Evolutionary conservation across 371 early-diverging fungal genomes (phyloP).

Genomic region (Mucor piriformis): DNA sequence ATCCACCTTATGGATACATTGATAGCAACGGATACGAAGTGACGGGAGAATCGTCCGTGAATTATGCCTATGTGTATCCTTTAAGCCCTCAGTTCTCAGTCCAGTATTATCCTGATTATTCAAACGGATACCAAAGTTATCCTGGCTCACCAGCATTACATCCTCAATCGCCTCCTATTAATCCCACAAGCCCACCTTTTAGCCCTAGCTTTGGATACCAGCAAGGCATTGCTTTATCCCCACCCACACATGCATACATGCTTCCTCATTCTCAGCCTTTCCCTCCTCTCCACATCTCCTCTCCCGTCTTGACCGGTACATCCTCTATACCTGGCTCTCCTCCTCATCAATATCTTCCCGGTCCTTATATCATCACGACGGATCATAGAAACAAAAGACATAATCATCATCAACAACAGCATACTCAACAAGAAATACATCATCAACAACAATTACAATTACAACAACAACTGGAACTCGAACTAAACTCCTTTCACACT

Average conservation of each 20-base stretch:
- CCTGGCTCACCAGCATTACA: conserved; percentile 47
- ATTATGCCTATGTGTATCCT: conserved; percentile 41
- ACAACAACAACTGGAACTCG: conserved; percentile 15
- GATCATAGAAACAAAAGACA: conserved; percentile 20
- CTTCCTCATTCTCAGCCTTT: conserved; percentile 47
- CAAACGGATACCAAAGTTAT: conserved; percentile 48
- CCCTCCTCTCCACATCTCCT: conserved; percentile 51
- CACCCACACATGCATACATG: conserved; percentile 42
- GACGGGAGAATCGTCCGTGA: conserved; percentile 15
- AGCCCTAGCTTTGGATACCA: conserved; percentile 43
- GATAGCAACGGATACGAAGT: conserved; percentile 24
- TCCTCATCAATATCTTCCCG: conserved; percentile 36
- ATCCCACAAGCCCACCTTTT: conserved; percentile 41
- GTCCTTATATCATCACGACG: conserved; percentile 28
- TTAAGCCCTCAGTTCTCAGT: conserved; percentile 52
- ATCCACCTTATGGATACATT: conserved; percentile 45
- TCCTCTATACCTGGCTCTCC: conserved; percentile 43
- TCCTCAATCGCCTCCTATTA: conserved; percentile 41
- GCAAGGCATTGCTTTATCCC: conserved; percentile 39
- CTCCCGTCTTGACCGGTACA: conserved; percentile 47
- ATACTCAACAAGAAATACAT: conserved; percentile 10
- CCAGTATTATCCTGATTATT: conserved; percentile 46
- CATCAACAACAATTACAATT: conserved; percentile 16
- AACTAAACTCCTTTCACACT: conserved; percentile 33
- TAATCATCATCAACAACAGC: conserved; percentile 14